These are phyloP conservation scores for Xylogone sp. DNA, from an alignment of 2,329 filamentous ascomycete genomes.

Conservation along the genomic window DNA sequence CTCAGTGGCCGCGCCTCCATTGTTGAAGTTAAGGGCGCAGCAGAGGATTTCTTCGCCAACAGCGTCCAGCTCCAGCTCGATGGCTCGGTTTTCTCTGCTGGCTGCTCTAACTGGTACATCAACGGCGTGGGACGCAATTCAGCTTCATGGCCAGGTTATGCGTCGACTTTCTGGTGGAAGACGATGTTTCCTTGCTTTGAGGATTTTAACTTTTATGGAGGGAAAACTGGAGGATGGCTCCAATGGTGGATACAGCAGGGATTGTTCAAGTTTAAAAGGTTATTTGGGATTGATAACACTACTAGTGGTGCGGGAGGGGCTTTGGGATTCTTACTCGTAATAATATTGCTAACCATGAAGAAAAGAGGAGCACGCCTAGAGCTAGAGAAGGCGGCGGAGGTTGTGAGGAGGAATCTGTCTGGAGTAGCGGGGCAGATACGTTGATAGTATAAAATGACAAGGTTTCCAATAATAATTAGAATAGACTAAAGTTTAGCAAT, in stretches of 20 bases:
- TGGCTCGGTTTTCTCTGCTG: slow-evolving; percentile 32
- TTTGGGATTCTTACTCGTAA: neutral
- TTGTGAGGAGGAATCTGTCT: no score
- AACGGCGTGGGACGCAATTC: slow-evolving; percentile 32
- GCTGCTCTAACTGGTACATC: slow-evolving; percentile 40
- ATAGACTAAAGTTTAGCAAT: no score
- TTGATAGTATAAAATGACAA: no score
- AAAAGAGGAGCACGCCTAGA: neutral
- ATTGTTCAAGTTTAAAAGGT: neutral
- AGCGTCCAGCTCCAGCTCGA: slow-evolving; percentile 27
- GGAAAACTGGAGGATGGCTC: neutral
- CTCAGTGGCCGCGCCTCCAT: slow-evolving; percentile 28
- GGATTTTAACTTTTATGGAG: slow-evolving; percentile 7
- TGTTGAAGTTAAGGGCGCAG: slow-evolving; percentile 31
- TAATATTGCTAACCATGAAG: neutral
- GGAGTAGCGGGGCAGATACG: no score
- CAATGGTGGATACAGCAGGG: neutral
- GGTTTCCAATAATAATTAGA: no score
- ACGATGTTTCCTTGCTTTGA: slow-evolving; percentile 20
- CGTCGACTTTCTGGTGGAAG: slow-evolving; percentile 26
- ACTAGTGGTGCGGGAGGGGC: neutral
- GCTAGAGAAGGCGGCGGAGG: neutral
- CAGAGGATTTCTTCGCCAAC: slow-evolving; percentile 29
- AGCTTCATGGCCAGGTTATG: slow-evolving; percentile 32
- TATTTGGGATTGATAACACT: neutral